These are phyloP conservation scores for Lathyrus aphaca DNA, from an alignment of 306 rosid species.

Conservation along the genomic window DNA sequence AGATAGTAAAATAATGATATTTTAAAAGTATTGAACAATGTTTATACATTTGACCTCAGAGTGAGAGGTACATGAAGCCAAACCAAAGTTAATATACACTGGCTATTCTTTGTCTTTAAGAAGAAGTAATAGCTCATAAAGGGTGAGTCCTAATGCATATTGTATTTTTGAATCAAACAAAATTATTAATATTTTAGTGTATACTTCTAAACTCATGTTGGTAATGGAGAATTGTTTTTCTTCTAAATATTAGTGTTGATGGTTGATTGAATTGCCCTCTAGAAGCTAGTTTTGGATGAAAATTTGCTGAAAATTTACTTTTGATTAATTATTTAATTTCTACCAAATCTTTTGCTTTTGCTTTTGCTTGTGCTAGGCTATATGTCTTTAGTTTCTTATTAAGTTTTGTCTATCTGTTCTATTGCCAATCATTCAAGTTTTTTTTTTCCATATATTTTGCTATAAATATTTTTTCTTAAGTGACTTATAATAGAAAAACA, in stretches of 20 bases:
- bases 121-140: constrained; percentile 35
- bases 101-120: constrained; percentile 44
- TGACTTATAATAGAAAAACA: too few species aligned
- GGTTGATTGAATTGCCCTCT: constrained; percentile 7
- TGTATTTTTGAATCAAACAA: background rate
- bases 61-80: constrained; percentile 39
- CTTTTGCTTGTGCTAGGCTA: constrained; percentile 34
- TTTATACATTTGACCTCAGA: constrained; percentile 20
- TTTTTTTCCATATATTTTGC: too few species aligned
- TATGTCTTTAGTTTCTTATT: background rate
- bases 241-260: background rate
- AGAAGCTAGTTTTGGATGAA: constrained; percentile 1
- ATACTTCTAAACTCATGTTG: background rate
- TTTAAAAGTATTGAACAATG: constrained; percentile 7
- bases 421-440: background rate
- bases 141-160: constrained; percentile 28
- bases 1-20: constrained; percentile 13
- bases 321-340: constrained; percentile 30
- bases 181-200: background rate
- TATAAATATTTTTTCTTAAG: too few species aligned
- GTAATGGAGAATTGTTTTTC: background rate
- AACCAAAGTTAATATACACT: constrained; percentile 33
- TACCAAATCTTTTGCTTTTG: constrained; percentile 37
- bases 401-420: constrained; percentile 4
- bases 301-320: constrained; percentile 7